Conservation (phyloP, 768 basidiomycete species). For the Podaxis sp. region DNA sequence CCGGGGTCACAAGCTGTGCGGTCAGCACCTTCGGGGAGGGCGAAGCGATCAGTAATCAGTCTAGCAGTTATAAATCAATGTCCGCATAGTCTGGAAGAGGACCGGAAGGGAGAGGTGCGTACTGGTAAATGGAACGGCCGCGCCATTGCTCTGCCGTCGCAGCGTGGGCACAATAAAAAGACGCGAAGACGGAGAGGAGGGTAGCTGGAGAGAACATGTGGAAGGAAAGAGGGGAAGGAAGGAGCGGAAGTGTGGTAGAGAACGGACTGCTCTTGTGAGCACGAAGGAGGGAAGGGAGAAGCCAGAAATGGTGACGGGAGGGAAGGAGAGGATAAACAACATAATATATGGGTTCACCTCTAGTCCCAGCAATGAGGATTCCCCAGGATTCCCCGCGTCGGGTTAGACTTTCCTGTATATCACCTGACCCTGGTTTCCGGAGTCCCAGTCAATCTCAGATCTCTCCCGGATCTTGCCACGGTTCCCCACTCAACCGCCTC, state of each 20-base stretch:
- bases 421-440: constrained; percentile 9
- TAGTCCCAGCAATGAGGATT: not conserved
- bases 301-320: not conserved
- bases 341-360: not conserved
- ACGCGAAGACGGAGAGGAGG: constrained; percentile 19
- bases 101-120: constrained; percentile 18
- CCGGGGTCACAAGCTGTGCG: constrained; percentile 55
- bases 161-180: constrained; percentile 37
- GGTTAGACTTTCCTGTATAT: not conserved
- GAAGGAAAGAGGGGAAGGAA: constrained; percentile 27
- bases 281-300: constrained; percentile 9
- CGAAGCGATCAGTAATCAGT: constrained; percentile 76
- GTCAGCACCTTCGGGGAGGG: constrained; percentile 57
- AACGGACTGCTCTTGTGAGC: not conserved
- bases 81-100: not conserved
- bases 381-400: not conserved
- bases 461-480: not conserved
- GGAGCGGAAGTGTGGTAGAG: not conserved
- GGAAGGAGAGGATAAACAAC: not conserved
- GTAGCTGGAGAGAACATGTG: constrained; percentile 22
- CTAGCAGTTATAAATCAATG: constrained; percentile 29
- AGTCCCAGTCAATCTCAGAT: not conserved
- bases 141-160: constrained; percentile 77
- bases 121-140: constrained; percentile 81
- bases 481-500: not conserved